A percentile compares a stretch with the other conserved stretches of the same genome.
Evolutionary conservation across 257 asterid species (phyloP).

Genomic region (Salvia hispanica): DNA sequence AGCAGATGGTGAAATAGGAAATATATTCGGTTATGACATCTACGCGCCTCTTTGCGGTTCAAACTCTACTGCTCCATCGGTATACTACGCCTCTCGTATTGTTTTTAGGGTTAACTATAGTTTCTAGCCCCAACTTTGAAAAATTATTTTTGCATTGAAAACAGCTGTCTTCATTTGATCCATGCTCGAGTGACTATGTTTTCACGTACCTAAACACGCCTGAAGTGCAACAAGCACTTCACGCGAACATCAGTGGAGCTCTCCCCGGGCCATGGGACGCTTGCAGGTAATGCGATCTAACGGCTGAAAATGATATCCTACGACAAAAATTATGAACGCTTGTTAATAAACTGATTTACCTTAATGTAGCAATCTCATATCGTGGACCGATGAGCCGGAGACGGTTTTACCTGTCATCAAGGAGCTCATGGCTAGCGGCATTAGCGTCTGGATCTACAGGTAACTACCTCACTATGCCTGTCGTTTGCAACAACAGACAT

Average conservation of each 20-base stretch:
- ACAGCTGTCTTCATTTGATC: slow-evolving; percentile 47
- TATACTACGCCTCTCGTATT: neutral
- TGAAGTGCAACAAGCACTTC: slow-evolving; percentile 49
- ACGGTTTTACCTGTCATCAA: slow-evolving; percentile 44
- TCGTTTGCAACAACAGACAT: no score
- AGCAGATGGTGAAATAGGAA: slow-evolving; percentile 26
- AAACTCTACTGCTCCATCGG: slow-evolving; percentile 25
- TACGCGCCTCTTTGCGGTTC: slow-evolving; percentile 54
- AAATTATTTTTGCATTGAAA: neutral
- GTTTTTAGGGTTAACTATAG: no score
- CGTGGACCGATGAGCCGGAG: slow-evolving; percentile 41
- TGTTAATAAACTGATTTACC: neutral
- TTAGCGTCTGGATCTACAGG: slow-evolving; percentile 55
- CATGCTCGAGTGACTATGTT: slow-evolving; percentile 45
- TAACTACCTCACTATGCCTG: neutral
- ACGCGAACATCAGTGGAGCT: slow-evolving; percentile 45
- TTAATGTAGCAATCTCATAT: slow-evolving; percentile 25
- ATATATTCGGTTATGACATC: slow-evolving; percentile 37
- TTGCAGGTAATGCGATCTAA: slow-evolving; percentile 44
- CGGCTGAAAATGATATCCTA: neutral
- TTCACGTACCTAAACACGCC: slow-evolving; percentile 45
- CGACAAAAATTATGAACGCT: neutral
- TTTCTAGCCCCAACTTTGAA: no score
- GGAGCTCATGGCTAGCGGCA: slow-evolving; percentile 47
- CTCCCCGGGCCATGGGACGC: slow-evolving; percentile 41